These are phyloP conservation scores for Trichophyton verrucosum DNA, from an alignment of 2,329 filamentous ascomycete genomes.

Conservation along the genomic window DNA sequence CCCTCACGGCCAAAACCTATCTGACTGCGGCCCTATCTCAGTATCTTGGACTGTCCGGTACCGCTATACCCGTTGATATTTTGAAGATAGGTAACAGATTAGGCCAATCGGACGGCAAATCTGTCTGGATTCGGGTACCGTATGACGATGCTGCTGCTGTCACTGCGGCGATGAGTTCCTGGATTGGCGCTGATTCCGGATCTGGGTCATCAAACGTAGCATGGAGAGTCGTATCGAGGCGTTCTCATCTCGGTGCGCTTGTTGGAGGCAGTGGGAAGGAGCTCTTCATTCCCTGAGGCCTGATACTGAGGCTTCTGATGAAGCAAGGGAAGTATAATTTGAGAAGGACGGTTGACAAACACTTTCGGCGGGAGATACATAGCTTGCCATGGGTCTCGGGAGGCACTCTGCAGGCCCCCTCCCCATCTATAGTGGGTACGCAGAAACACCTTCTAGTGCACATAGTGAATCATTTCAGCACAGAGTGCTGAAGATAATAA, in stretches of 20 bases:
- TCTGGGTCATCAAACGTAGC: slow-evolving; percentile 17
- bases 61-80: slow-evolving; percentile 37
- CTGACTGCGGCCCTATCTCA: slow-evolving; percentile 36
- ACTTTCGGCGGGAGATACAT: no score
- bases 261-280: slow-evolving; percentile 24
- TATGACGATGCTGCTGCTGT: slow-evolving; percentile 34
- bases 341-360: no score
- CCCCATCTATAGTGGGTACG: no score
- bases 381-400: no score
- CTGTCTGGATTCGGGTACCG: slow-evolving; percentile 35
- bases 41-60: slow-evolving; percentile 36
- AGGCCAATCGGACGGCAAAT: slow-evolving; percentile 9
- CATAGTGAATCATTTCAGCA: no score
- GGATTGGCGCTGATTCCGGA: slow-evolving; percentile 26
- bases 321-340: background rate
- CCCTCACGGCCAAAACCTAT: slow-evolving; percentile 36
- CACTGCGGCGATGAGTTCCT: slow-evolving; percentile 35
- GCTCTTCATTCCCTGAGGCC: slow-evolving; percentile 23
- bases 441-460: no score
- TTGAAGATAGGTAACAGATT: slow-evolving; percentile 25
- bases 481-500: no score
- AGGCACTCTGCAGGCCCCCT: no score
- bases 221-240: slow-evolving; percentile 29
- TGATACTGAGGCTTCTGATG: background rate
- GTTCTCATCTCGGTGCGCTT: slow-evolving; percentile 26